Percentiles rank a stretch among this genome's conserved stretches.
Conservation (phyloP, 306 rosid species). For the Crotalaria pallida region DNA sequence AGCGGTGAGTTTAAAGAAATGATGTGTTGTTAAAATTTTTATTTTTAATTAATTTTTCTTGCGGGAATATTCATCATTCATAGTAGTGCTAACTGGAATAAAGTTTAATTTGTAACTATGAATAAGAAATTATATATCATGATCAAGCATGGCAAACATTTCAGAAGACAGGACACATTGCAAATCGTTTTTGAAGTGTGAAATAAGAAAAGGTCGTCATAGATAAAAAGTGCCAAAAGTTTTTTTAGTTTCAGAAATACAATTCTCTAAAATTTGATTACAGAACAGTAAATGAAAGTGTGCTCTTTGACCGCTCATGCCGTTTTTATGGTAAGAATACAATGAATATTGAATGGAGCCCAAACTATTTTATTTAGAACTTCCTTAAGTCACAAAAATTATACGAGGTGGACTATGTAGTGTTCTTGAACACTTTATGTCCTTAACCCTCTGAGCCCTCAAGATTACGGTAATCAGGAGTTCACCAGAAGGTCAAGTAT, state of each 20-base stretch:
- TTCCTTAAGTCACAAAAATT: background rate
- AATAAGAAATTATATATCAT: background rate
- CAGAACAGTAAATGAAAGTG: background rate
- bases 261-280: background rate
- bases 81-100: background rate
- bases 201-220: background rate
- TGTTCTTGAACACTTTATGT: too few relatives aligned
- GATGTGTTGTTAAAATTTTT: background rate
- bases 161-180: background rate
- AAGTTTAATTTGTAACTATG: background rate
- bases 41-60: background rate
- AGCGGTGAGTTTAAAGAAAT: background rate
- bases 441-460: too few relatives aligned
- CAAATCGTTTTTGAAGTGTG: background rate
- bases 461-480: too few relatives aligned
- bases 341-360: background rate
- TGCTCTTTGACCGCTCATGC: background rate
- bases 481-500: too few relatives aligned
- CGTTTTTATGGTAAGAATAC: background rate
- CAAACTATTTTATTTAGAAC: background rate
- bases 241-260: background rate
- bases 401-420: conserved; percentile 1
- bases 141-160: background rate
- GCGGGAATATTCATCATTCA: background rate
- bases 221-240: background rate